These are phyloP conservation scores for Boletus rubescentipes DNA, from an alignment of 768 basidiomycete genomes.

Conservation along the genomic window DNA sequence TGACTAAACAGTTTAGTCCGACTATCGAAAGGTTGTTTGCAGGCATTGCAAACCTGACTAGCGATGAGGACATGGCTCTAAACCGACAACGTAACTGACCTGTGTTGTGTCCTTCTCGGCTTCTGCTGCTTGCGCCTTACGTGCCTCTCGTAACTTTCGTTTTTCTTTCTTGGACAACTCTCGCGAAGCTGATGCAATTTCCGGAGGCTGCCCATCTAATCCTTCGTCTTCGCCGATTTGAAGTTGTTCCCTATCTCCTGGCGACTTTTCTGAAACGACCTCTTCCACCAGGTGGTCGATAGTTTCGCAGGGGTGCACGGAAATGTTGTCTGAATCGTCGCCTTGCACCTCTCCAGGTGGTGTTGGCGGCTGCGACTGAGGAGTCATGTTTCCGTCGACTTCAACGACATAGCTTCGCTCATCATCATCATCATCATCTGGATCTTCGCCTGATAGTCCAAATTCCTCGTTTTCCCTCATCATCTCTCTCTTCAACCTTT, in stretches of 20 bases:
- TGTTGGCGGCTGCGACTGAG: slow-evolving; percentile 17
- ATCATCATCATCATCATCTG: slow-evolving; percentile 19
- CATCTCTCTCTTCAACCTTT: slow-evolving; percentile 77
- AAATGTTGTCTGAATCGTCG: not conserved
- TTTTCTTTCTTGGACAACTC: slow-evolving; percentile 77
- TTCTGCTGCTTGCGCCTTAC: slow-evolving; percentile 44
- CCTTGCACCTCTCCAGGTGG: slow-evolving; percentile 6
- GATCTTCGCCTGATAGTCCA: slow-evolving; percentile 44
- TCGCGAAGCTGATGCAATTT: slow-evolving; percentile 5
- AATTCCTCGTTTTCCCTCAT: slow-evolving; percentile 67
- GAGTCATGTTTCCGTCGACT: slow-evolving; percentile 2
- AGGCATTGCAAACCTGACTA: slow-evolving; percentile 62
- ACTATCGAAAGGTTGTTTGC: slow-evolving; percentile 58
- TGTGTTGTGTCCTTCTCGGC: not conserved
- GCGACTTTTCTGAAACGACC: not conserved
- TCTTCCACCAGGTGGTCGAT: slow-evolving; percentile 8
- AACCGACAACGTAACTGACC: slow-evolving; percentile 7
- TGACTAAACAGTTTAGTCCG: slow-evolving; percentile 76
- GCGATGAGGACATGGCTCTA: slow-evolving; percentile 8
- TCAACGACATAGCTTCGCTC: slow-evolving; percentile 12
- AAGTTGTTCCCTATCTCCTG: slow-evolving; percentile 5
- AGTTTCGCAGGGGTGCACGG: not conserved
- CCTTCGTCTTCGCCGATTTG: slow-evolving; percentile 6
- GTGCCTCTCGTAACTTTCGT: slow-evolving; percentile 72
- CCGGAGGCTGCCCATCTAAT: not conserved